Percentiles rank a stretch among this genome's conserved stretches.
Evolutionary conservation across 140 eudicot genomes (phyloP).

Genomic region (Flaveria floridana): DNA sequence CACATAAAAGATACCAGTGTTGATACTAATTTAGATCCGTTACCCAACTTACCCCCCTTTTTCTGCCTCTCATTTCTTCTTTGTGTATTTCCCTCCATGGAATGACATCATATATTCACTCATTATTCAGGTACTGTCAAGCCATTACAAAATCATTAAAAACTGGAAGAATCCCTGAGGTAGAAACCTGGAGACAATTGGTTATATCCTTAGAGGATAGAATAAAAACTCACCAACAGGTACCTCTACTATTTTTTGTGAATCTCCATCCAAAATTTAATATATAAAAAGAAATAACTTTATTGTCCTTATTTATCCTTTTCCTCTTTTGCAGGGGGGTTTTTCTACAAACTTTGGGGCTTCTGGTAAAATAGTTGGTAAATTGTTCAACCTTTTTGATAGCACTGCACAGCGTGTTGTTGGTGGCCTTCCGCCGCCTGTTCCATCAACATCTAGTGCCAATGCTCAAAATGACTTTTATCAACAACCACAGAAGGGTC

Average conservation of each 20-base stretch:
- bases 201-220: constrained; percentile 87
- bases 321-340: constrained; percentile 60
- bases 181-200: constrained; percentile 65
- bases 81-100: background rate
- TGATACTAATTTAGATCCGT: background rate
- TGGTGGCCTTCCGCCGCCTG: constrained; percentile 86
- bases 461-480: constrained; percentile 38
- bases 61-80: background rate
- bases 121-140: constrained; percentile 79
- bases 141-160: constrained; percentile 68
- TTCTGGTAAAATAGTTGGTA: constrained; percentile 74
- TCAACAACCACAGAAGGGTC: constrained; percentile 45
- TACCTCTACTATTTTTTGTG: constrained; percentile 25
- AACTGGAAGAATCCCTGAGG: constrained; percentile 84
- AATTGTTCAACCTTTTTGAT: constrained; percentile 79
- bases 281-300: background rate
- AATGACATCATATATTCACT: background rate
- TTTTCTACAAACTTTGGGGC: constrained; percentile 73
- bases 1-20: background rate
- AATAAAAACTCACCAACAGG: constrained; percentile 89
- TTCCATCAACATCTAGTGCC: constrained; percentile 49
- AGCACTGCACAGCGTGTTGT: constrained; percentile 92
- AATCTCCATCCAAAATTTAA: background rate
- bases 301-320: background rate
- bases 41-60: background rate